phyloP scores from a whole-genome alignment of 2,329 filamentous ascomycete species.

The Cladophialophora immunda region DNA sequence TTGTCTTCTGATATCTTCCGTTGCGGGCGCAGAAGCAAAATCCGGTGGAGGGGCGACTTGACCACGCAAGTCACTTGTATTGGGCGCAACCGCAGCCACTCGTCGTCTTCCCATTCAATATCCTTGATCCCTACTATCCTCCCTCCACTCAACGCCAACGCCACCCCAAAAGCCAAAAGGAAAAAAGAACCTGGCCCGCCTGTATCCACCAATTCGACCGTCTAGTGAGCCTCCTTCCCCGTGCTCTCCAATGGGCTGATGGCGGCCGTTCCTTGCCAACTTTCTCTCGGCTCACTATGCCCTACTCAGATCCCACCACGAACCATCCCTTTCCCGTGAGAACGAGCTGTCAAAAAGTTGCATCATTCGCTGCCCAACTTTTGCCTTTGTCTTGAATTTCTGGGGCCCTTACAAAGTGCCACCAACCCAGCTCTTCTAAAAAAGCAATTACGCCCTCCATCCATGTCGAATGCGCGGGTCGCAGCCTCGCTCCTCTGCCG shows the following conservation, averaged over 20 bases:
- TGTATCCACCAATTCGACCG: neutral
- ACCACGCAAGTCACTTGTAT: neutral
- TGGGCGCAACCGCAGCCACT: neutral
- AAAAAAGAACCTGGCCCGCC: neutral
- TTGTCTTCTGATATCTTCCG: neutral
- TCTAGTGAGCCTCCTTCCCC: neutral
- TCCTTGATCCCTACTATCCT: too few relatives aligned
- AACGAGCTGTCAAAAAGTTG: neutral
- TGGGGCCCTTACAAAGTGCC: neutral
- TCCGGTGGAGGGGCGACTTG: neutral
- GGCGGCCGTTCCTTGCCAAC: neutral
- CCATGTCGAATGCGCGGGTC: conserved; percentile 35
- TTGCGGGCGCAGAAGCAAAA: neutral
- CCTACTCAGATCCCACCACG: neutral
- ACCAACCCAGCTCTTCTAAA: conserved; percentile 1
- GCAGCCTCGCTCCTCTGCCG: conserved; percentile 27
- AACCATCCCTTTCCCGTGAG: neutral
- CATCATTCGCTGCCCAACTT: conserved; percentile 8
- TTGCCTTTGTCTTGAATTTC: neutral
- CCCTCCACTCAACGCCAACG: neutral
- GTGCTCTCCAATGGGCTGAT: neutral
- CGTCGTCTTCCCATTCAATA: too few relatives aligned
- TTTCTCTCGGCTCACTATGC: neutral
- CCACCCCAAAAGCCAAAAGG: neutral
- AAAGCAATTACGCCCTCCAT: conserved; percentile 15